Conservation (phyloP, 352 stramenopile genomes). For the Saprolegnia diclina region DNA sequence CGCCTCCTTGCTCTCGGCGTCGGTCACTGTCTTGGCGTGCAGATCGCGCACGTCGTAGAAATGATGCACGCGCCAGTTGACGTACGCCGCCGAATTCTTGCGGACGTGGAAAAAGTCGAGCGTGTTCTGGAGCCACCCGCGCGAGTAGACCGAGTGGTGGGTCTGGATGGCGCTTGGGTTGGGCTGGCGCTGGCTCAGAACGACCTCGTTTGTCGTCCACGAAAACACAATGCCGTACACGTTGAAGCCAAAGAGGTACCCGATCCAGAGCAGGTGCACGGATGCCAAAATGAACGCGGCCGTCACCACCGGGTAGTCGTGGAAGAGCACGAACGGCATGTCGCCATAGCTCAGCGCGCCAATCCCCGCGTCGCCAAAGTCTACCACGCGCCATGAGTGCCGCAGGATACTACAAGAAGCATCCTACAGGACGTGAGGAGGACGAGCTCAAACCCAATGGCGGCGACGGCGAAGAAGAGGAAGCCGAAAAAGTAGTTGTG, state of each 20-base stretch:
- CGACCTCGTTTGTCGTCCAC: conserved; percentile 75
- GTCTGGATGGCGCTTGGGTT: conserved; percentile 18
- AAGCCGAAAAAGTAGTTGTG: conserved; percentile 93
- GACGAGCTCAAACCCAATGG: conserved; percentile 47
- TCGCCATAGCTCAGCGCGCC: conserved; percentile 19
- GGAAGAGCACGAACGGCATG: conserved; percentile 47
- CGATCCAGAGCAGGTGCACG: conserved; percentile 66
- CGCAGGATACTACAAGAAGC: background rate
- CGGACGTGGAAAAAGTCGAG: conserved; percentile 54
- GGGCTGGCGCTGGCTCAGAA: conserved; percentile 52
- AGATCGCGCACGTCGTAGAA: conserved; percentile 5
- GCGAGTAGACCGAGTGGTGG: conserved; percentile 41
- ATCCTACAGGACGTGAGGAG: conserved; percentile 38
- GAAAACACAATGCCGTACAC: conserved; percentile 49
- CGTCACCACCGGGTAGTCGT: conserved; percentile 55
- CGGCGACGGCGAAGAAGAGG: conserved; percentile 61
- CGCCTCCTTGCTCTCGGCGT: background rate
- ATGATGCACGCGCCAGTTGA: conserved; percentile 43
- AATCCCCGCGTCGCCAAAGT: conserved; percentile 15
- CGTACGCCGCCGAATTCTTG: conserved; percentile 26
- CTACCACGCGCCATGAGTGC: conserved; percentile 1
- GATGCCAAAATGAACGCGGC: conserved; percentile 46
- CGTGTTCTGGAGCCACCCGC: conserved; percentile 46
- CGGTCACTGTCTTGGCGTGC: background rate
- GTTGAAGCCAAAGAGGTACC: conserved; percentile 66